Evolutionary conservation across 345 rosid genomes (phyloP).

Genomic region (Abelmoschus esculentus): DNA sequence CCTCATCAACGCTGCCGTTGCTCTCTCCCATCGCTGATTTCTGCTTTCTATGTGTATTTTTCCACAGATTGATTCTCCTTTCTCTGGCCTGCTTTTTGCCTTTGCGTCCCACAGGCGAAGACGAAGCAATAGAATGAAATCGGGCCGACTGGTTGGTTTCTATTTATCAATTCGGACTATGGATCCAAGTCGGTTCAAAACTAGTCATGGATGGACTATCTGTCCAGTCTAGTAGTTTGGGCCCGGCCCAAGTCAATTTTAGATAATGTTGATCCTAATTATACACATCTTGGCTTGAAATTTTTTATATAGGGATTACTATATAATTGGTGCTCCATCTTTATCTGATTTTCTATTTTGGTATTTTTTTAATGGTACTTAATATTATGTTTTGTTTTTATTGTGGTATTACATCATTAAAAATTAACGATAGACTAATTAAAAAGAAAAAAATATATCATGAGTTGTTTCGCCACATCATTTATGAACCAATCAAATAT

Average conservation of each 20-base stretch:
- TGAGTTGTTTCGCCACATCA: no score
- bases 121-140: neutral
- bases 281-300: no score
- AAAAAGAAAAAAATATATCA: no score
- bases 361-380: no score
- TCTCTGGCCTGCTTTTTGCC: neutral
- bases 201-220: neutral
- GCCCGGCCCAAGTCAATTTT: neutral
- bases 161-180: neutral
- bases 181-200: neutral
- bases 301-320: no score
- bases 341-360: no score
- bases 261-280: no score
- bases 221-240: neutral
- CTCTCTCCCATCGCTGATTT: constrained; percentile 43
- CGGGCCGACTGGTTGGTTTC: neutral
- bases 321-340: no score
- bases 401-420: no score
- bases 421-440: no score
- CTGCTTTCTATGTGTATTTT: neutral
- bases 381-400: no score
- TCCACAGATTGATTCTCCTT: constrained; percentile 1
- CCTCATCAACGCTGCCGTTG: constrained; percentile 40
- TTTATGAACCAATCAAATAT: no score
- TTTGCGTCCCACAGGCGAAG: neutral